Percentiles rank a stretch among this genome's conserved stretches.
phyloP scores from a whole-genome alignment of 108 stramenopile genomes.

The Mayamaea pseudoterrestris region DNA sequence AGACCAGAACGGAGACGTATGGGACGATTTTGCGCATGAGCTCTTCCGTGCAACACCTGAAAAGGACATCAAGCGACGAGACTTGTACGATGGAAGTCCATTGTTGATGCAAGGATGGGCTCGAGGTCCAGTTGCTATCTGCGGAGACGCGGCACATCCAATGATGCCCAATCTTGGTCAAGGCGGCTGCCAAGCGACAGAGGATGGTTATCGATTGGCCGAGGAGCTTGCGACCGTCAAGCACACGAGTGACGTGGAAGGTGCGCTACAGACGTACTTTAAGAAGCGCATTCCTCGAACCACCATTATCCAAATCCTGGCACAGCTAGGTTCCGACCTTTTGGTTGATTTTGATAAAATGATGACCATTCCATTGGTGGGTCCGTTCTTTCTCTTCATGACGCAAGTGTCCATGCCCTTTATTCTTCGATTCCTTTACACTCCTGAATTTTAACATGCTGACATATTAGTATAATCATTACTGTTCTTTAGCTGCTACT shows the following conservation, averaged over 20 bases:
- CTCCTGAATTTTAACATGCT: constrained; percentile 61
- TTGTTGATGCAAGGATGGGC: constrained; percentile 76
- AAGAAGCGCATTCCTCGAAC: constrained; percentile 64
- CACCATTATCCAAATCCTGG: constrained; percentile 75
- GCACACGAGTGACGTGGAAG: constrained; percentile 55
- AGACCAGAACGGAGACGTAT: constrained; percentile 79
- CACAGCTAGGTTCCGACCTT: constrained; percentile 81
- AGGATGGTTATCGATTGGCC: constrained; percentile 89
- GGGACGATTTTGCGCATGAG: constrained; percentile 86
- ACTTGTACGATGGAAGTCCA: constrained; percentile 93
- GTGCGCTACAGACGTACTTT: constrained; percentile 57
- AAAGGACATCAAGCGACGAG: constrained; percentile 90
- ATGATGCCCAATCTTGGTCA: constrained; percentile 92
- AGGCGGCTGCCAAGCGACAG: constrained; percentile 93
- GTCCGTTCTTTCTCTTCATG: constrained; percentile 87
- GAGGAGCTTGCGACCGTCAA: constrained; percentile 78
- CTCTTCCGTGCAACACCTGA: constrained; percentile 85
- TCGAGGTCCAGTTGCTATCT: constrained; percentile 79
- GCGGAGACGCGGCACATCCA: constrained; percentile 94
- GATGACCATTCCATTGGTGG: constrained; percentile 87
- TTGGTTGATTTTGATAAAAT: constrained; percentile 88
- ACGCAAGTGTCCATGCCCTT: constrained; percentile 87
- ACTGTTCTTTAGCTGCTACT: background rate
- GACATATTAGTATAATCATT: background rate
- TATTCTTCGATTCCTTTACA: constrained; percentile 81